phyloP scores from a whole-genome alignment of 2,329 filamentous ascomycete species.

The Gnomoniopsis smithogilvyi region DNA sequence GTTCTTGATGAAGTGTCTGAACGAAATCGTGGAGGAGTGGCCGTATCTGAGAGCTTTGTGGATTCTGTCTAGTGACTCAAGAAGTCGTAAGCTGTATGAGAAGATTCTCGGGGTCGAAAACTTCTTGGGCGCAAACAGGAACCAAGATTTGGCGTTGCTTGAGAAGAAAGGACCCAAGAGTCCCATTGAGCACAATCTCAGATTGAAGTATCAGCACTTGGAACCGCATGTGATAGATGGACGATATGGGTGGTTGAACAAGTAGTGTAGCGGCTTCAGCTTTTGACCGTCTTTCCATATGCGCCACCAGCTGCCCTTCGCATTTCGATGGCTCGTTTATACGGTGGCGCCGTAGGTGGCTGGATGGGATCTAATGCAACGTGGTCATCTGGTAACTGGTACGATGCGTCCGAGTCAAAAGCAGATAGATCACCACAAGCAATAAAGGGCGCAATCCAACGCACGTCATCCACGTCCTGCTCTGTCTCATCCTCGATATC shows the following conservation, averaged over 20 bases:
- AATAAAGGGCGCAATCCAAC: constrained; percentile 94
- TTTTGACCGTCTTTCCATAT: constrained; percentile 63
- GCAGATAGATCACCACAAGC: constrained; percentile 95
- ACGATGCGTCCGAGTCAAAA: constrained; percentile 94
- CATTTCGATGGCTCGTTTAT: constrained; percentile 86
- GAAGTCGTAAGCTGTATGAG: constrained; percentile 42
- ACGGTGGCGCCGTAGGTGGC: constrained; percentile 92
- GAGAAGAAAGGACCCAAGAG: constrained; percentile 36
- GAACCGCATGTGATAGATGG: not conserved
- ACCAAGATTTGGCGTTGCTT: constrained; percentile 26
- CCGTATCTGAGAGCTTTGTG: constrained; percentile 57
- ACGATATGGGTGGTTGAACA: not conserved
- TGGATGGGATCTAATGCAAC: constrained; percentile 89
- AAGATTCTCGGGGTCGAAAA: constrained; percentile 40
- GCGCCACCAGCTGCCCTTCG: constrained; percentile 72
- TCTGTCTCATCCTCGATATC: constrained; percentile 44
- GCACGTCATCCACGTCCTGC: constrained; percentile 39
- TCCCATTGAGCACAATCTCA: not conserved
- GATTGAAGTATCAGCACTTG: not conserved
- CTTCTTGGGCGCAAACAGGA: constrained; percentile 4
- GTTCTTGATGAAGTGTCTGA: constrained; percentile 61
- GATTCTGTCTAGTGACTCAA: constrained; percentile 43
- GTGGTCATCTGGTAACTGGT: constrained; percentile 81
- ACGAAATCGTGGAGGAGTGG: constrained; percentile 54
- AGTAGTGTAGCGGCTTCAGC: not conserved